Evolutionary conservation across 2,329 filamentous ascomycete genomes (phyloP).

Genomic region (Graphium sp.): DNA sequence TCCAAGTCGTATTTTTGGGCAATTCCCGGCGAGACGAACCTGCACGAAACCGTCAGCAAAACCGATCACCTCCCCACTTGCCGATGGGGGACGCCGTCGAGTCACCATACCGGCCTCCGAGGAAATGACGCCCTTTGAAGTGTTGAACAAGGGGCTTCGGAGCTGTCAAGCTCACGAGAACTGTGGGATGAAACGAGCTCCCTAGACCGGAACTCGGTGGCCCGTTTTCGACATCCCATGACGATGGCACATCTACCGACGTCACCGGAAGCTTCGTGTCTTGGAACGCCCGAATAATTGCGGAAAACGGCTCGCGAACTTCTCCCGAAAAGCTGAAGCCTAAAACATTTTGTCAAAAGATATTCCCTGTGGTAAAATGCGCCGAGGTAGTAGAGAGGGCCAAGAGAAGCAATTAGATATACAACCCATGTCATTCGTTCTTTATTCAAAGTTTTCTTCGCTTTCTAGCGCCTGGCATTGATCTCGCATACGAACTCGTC

Average conservation of each 20-base stretch:
- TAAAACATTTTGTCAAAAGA: constrained; percentile 12
- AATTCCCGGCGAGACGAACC: constrained; percentile 64
- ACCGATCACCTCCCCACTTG: not conserved
- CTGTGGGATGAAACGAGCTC: constrained; percentile 62
- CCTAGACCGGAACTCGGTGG: constrained; percentile 65
- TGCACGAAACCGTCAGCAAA: constrained; percentile 13
- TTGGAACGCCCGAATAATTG: constrained; percentile 63
- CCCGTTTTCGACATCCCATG: constrained; percentile 82
- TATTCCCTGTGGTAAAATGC: not conserved
- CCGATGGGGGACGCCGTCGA: not conserved
- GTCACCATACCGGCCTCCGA: constrained; percentile 58
- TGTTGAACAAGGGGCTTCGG: constrained; percentile 78
- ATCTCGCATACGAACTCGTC: no score
- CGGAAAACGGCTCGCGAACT: constrained; percentile 80
- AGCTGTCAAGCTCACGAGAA: constrained; percentile 77
- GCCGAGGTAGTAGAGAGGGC: constrained; percentile 1
- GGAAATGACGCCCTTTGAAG: constrained; percentile 78
- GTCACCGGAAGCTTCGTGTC: constrained; percentile 61
- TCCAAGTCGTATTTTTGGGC: constrained; percentile 78
- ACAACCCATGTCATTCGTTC: no score
- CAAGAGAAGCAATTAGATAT: no score
- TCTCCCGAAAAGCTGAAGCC: constrained; percentile 87
- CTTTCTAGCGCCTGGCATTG: no score
- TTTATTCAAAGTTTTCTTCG: no score
- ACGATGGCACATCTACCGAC: constrained; percentile 82